Percentiles rank a stretch among this genome's conserved stretches.
Conservation (phyloP, 352 stramenopile genomes). For the Pythium guiyangense region DNA sequence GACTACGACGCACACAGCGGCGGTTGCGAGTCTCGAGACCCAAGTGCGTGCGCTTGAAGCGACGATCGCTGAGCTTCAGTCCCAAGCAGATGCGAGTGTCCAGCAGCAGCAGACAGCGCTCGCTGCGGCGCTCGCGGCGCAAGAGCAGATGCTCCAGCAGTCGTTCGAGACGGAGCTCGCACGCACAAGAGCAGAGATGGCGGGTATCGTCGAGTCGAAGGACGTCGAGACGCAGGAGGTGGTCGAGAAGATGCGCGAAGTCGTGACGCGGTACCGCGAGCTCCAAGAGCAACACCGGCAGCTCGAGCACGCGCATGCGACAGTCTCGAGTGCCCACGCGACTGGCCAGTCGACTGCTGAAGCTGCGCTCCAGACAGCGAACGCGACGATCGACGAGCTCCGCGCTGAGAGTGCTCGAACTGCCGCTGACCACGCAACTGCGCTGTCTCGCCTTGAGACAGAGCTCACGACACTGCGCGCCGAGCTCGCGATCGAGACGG, state of each 20-base stretch:
- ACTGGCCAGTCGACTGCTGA: not conserved
- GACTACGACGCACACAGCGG: slow-evolving; percentile 13
- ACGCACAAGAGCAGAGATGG: slow-evolving; percentile 13
- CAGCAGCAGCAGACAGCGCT: slow-evolving; percentile 23
- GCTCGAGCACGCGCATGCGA: slow-evolving; percentile 9
- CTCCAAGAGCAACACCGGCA: slow-evolving; percentile 23
- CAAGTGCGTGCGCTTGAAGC: slow-evolving; percentile 24
- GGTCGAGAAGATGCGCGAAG: slow-evolving; percentile 22
- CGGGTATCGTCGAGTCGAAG: slow-evolving; percentile 18
- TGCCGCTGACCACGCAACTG: slow-evolving; percentile 16
- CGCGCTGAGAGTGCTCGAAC: slow-evolving; percentile 12
- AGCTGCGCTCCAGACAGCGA: slow-evolving; percentile 24
- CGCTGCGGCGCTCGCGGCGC: slow-evolving; percentile 5
- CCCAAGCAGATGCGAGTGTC: slow-evolving; percentile 11
- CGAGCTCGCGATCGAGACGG: slow-evolving; percentile 44
- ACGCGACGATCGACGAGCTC: slow-evolving; percentile 30
- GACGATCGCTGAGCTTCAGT: slow-evolving; percentile 16
- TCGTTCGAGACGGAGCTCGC: slow-evolving; percentile 15
- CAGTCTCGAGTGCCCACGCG: slow-evolving; percentile 6
- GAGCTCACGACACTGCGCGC: slow-evolving; percentile 22
- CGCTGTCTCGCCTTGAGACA: slow-evolving; percentile 20
- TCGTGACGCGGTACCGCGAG: slow-evolving; percentile 23
- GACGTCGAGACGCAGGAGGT: slow-evolving; percentile 19
- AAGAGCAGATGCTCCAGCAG: slow-evolving; percentile 16
- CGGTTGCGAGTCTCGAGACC: slow-evolving; percentile 29